Percentiles rank a stretch among this genome's conserved stretches.
Conservation (phyloP, 1,284 basidiomycete genomes). For the Cryptococcus sp. region DNA sequence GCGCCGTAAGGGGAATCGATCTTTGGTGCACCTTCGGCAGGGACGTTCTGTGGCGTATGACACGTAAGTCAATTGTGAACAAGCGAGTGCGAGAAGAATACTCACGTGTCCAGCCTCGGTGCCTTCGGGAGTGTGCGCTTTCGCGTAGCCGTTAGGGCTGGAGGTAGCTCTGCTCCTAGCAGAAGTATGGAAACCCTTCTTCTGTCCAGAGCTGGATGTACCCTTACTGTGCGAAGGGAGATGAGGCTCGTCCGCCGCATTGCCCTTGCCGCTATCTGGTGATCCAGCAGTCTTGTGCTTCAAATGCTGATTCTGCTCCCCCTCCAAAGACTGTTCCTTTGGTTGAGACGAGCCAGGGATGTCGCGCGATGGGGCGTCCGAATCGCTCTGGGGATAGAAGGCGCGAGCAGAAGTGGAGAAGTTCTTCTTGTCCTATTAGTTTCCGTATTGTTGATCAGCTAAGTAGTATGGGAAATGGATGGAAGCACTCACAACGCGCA, state of each 20-base stretch:
- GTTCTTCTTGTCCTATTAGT: constrained; percentile 23
- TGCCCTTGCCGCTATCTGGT: constrained; percentile 35
- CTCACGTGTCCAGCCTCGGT: constrained; percentile 37
- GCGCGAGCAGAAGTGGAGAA: constrained; percentile 35
- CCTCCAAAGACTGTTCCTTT: constrained; percentile 25
- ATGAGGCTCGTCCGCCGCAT: constrained; percentile 37
- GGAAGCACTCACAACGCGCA: constrained; percentile 18
- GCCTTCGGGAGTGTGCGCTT: constrained; percentile 27
- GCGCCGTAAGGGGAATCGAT: constrained; percentile 30
- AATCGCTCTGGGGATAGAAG: constrained; percentile 8
- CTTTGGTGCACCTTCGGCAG: constrained; percentile 32
- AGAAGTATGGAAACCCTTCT: constrained; percentile 19
- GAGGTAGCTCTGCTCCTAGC: constrained; percentile 13
- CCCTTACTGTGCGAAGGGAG: constrained; percentile 29
- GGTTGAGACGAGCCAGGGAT: constrained; percentile 17
- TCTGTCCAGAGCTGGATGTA: constrained; percentile 10
- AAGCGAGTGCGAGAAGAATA: background rate
- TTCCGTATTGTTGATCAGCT: background rate
- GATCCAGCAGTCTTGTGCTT: constrained; percentile 33
- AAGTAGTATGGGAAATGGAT: background rate
- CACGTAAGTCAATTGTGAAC: background rate
- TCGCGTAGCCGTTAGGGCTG: constrained; percentile 35
- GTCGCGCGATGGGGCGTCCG: constrained; percentile 9
- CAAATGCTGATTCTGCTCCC: constrained; percentile 45
- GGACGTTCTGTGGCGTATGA: constrained; percentile 21